Evolutionary conservation across 2,329 filamentous ascomycete genomes (phyloP).

Genomic region (Simplicillium aogashimaense): DNA sequence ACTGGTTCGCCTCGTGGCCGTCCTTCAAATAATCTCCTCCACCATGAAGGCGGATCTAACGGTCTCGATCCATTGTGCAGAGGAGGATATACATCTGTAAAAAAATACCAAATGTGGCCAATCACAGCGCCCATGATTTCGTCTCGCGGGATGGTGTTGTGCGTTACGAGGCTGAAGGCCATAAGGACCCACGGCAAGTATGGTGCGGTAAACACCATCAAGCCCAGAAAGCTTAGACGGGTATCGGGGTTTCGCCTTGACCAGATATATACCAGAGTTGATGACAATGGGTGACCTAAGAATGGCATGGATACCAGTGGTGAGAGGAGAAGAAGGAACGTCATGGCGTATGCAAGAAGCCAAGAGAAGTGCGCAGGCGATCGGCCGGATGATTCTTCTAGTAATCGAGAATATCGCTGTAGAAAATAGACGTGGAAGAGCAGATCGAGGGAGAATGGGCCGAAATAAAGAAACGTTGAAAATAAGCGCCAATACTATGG

Average conservation of each 20-base stretch:
- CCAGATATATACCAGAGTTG: conserved; percentile 96
- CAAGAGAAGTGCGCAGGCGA: conserved; percentile 92
- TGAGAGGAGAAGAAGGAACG: conserved; percentile 69
- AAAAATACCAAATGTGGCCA: conserved; percentile 97
- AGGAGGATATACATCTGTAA: conserved; percentile 90
- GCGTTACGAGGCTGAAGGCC: conserved; percentile 83
- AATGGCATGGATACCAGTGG: conserved; percentile 88
- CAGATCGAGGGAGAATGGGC: conserved; percentile 84
- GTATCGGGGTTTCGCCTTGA: conserved; percentile 89
- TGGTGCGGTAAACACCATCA: conserved; percentile 86
- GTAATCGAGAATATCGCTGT: conserved; percentile 86
- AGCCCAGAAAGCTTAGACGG: conserved; percentile 74
- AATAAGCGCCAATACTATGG: conserved; percentile 88
- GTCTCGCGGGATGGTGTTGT: conserved; percentile 84
- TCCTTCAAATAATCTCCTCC: conserved; percentile 75
- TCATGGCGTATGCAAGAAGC: conserved; percentile 79
- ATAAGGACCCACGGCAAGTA: conserved; percentile 96
- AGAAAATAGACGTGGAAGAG: conserved; percentile 98
- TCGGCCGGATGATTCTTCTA: conserved; percentile 88
- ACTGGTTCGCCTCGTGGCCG: conserved; percentile 18
- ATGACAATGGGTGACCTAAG: conserved; percentile 85
- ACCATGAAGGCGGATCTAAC: conserved; percentile 82
- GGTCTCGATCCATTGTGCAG: conserved; percentile 77
- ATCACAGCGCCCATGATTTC: conserved; percentile 93
- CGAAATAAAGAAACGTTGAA: conserved; percentile 96